Base-by-base conservation (phyloP, 768 basidiomycete genomes). In the Pleurotus cornucopiae region DNA sequence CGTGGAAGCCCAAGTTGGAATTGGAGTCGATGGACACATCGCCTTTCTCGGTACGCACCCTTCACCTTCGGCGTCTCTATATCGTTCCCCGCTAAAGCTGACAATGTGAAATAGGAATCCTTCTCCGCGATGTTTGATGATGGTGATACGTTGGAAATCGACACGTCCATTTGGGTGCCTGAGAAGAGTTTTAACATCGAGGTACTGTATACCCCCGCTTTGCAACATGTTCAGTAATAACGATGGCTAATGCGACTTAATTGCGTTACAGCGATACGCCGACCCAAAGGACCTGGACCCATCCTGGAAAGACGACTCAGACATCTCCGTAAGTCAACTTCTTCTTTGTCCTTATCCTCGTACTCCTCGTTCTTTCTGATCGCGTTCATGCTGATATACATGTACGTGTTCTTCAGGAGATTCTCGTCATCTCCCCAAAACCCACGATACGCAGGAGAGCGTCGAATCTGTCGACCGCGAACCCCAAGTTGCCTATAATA, bases 11-110 rank as follows among this genome's bases (percentile, higher is more conserved):
- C 6, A 40, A 40, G 49, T 20, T 52, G 14, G 49, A 40, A 4
- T 39, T 52, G 49, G 49, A 40, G 13, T 34, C 38, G n/a, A 40
- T 52, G 49, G 49, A 52, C 21, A 40, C n/a, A 1, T 52, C 49
- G 6, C 49, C 38, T 25, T 52, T 52, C 38, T 52, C 49, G 13
- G 49, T 52, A 39, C 6, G 49, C 11, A 18, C n/a, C 11, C 12
- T 3, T 12, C 12, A 9, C 2, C 3, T 13, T n/a, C 6, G 5
- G 26, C 14, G 9, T 30, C 16, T 16, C 13, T 1, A 4, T 13
- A 0, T 12, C 14, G 26, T 20, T 20, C 20, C 20, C 20, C 20
- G 20, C 20, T 20, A 20, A 20, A 20, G 6, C 34, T 14, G 14
- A 25, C 5, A 1, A 12, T 43, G 14, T 2, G 13, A n/a, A 43